These are phyloP conservation scores for Malassezia globosa DNA, from an alignment of 1,284 basidiomycete genomes.

Conservation along the genomic window DNA sequence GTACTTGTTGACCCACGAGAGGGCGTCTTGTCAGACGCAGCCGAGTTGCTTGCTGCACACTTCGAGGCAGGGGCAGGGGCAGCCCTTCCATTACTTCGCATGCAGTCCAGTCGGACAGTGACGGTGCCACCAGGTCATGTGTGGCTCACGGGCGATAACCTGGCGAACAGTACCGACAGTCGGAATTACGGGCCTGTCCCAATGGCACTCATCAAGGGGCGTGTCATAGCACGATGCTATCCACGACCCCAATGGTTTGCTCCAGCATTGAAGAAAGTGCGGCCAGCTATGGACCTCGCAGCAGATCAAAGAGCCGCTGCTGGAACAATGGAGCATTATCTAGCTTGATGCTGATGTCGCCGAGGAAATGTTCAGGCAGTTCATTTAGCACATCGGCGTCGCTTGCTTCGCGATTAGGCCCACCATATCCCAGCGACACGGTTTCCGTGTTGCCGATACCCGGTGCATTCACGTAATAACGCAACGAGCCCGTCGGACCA, in stretches of 20 bases:
- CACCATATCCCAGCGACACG: constrained; percentile 6
- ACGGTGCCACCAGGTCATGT: constrained; percentile 48
- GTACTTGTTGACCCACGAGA: constrained; percentile 68
- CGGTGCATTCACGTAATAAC: constrained; percentile 10
- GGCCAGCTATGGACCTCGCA: constrained; percentile 1
- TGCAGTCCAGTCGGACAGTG: constrained; percentile 10
- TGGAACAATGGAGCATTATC: constrained; percentile 17
- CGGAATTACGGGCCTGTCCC: constrained; percentile 83
- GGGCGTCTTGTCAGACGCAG: neutral
- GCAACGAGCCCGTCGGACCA: neutral
- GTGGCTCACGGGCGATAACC: constrained; percentile 90
- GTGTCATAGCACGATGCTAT: constrained; percentile 54
- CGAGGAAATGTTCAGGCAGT: constrained; percentile 13
- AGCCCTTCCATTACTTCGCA: neutral
- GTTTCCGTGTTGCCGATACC: neutral
- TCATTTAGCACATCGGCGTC: constrained; percentile 4
- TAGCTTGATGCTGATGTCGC: constrained; percentile 12
- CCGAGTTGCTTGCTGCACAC: neutral
- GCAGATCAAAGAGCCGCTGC: constrained; percentile 7
- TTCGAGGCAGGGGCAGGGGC: neutral
- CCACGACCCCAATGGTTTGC: constrained; percentile 7
- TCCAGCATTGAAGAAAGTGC: neutral
- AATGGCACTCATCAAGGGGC: constrained; percentile 66
- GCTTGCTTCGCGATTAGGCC: constrained; percentile 1
- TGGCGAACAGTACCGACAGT: constrained; percentile 71